Evolutionary conservation across 176 grass and related monocot genomes (phyloP).

Genomic region (Oryza glumipatula): DNA sequence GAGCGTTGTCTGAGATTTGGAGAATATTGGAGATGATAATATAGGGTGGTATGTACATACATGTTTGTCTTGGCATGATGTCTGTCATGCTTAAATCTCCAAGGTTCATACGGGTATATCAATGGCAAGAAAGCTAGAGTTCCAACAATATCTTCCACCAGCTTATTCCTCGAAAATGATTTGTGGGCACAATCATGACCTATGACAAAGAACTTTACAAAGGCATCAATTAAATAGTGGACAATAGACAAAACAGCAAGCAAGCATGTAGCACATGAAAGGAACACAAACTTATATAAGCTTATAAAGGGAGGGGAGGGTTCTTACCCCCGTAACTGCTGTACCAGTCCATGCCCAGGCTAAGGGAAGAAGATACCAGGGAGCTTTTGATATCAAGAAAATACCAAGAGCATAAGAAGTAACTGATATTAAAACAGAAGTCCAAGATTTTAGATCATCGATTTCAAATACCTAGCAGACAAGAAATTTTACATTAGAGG

Average conservation of each 20-base stretch:
- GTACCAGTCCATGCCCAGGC: constrained; percentile 99
- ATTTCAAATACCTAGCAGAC: constrained; percentile 88
- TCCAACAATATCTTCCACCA: constrained; percentile 92
- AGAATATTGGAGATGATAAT: constrained; percentile 22
- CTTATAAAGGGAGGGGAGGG: not conserved
- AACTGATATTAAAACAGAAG: constrained; percentile 83
- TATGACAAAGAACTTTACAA: constrained; percentile 99
- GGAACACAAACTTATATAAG: constrained; percentile 8
- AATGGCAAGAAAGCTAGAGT: constrained; percentile 93
- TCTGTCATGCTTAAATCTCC: constrained; percentile 96
- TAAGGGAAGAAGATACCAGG: constrained; percentile 91
- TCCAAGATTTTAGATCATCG: constrained; percentile 78
- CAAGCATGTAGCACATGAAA: not conserved
- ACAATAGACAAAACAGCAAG: constrained; percentile 5
- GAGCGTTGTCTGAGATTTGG: constrained; percentile 5
- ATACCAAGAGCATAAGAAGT: constrained; percentile 85
- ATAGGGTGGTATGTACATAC: constrained; percentile 52
- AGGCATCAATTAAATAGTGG: constrained; percentile 45
- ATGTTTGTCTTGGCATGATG: constrained; percentile 99
- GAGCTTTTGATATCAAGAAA: constrained; percentile 80
- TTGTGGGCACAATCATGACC: constrained; percentile 98
- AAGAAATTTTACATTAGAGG: constrained; percentile 31
- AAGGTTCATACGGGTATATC: constrained; percentile 98
- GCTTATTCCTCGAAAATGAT: constrained; percentile 98
- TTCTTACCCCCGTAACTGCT: constrained; percentile 82